A percentile compares a stretch with the other conserved stretches of the same genome.
phyloP scores from a whole-genome alignment of 371 early-diverging fungal species.

The Mortierella sp. region DNA sequence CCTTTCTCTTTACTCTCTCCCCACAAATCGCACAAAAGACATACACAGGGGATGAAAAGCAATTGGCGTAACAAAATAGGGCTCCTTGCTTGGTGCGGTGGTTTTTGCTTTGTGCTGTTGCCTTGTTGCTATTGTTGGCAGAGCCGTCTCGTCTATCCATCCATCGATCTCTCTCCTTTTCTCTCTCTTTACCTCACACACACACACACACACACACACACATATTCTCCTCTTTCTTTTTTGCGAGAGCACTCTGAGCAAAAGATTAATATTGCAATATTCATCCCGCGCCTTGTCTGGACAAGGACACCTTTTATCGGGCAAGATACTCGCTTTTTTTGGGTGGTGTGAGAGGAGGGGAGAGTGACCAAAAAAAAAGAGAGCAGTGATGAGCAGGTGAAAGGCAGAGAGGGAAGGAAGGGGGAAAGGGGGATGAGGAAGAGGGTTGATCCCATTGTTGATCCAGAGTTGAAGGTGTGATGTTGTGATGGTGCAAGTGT shows the following conservation, averaged over 20 bases:
- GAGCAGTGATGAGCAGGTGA: background rate
- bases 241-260: constrained; percentile 7
- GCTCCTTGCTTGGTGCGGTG: background rate
- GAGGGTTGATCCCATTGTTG: background rate
- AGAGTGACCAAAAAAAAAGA: background rate
- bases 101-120: background rate
- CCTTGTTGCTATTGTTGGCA: background rate
- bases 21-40: too few species aligned
- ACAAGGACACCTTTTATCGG: background rate
- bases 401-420: background rate
- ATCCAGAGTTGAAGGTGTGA: background rate
- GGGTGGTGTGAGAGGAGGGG: too few species aligned
- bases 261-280: constrained; percentile 9
- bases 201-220: background rate
- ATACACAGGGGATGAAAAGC: too few species aligned
- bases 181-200: background rate
- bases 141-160: background rate
- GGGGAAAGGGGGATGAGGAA: background rate
- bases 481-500: background rate
- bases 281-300: background rate
- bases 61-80: background rate
- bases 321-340: background rate
- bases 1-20: too few species aligned
- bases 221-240: background rate
- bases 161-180: background rate